Evolutionary conservation across 108 stramenopile genomes (phyloP).

Genomic region (Mediolabrus comicus): DNA sequence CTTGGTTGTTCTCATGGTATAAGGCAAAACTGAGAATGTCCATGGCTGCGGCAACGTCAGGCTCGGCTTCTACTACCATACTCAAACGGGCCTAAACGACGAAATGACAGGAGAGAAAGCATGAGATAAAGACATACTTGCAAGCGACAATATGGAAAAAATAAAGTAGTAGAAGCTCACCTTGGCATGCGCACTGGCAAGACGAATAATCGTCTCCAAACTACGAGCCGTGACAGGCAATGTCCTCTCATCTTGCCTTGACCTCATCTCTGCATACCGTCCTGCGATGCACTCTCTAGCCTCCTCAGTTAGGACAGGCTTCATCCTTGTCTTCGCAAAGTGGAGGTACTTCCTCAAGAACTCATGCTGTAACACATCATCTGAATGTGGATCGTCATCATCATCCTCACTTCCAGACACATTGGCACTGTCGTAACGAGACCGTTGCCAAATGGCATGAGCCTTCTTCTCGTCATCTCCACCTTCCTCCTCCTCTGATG

Average conservation of each 20-base stretch:
- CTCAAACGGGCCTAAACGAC: constrained; percentile 68
- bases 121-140: not conserved
- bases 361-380: constrained; percentile 88
- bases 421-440: constrained; percentile 31
- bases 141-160: not conserved
- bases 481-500: constrained; percentile 48
- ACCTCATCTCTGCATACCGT: constrained; percentile 94
- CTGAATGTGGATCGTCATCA: constrained; percentile 59
- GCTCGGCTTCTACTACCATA: constrained; percentile 66
- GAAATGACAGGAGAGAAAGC: not conserved
- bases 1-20: constrained; percentile 75
- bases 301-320: constrained; percentile 91
- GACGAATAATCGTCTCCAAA: constrained; percentile 97
- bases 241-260: constrained; percentile 86
- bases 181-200: constrained; percentile 97
- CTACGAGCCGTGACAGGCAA: constrained; percentile 96
- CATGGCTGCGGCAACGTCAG: constrained; percentile 80
- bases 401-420: constrained; percentile 24
- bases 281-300: constrained; percentile 94
- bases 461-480: constrained; percentile 36
- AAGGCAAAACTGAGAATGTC: constrained; percentile 88
- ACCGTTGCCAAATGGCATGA: constrained; percentile 75
- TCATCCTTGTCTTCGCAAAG: constrained; percentile 92
- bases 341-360: constrained; percentile 97
- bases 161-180: constrained; percentile 36